Evolutionary conservation across 345 rosid species (phyloP).

Genomic region (Angophora floribunda): DNA sequence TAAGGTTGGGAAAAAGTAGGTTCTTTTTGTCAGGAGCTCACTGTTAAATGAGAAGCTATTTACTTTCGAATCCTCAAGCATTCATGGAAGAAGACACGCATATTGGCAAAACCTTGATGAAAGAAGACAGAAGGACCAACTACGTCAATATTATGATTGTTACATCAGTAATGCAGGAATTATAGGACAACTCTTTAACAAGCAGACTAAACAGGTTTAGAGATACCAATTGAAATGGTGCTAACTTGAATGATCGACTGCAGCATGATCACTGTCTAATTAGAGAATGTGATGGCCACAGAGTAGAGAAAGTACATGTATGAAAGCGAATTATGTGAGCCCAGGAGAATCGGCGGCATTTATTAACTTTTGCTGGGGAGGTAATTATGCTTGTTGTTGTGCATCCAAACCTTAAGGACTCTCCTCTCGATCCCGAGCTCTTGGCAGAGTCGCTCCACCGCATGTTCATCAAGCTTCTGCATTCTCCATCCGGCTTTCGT

Average conservation of each 20-base stretch:
- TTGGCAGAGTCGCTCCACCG: constrained; percentile 45
- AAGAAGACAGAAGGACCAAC: not conserved
- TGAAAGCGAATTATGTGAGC: not conserved
- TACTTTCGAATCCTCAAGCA: not conserved
- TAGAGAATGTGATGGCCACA: not conserved
- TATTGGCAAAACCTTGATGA: not conserved
- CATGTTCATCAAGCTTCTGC: constrained; percentile 37
- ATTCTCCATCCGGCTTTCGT: constrained; percentile 49
- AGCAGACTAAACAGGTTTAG: not conserved
- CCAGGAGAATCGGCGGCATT: not conserved
- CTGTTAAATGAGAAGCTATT: not conserved
- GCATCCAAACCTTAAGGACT: constrained; percentile 79
- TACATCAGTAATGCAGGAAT: not conserved
- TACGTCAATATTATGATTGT: not conserved
- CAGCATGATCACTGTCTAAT: not conserved
- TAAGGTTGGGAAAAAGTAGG: not conserved
- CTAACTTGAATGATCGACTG: not conserved
- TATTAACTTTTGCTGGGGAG: not conserved
- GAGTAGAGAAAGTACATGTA: not conserved
- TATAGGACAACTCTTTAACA: not conserved
- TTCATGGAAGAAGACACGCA: not conserved
- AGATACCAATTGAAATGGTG: not conserved
- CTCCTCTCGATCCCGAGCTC: constrained; percentile 41
- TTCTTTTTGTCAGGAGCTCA: not conserved
- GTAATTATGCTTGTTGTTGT: constrained; percentile 46